Evolutionary conservation across 2,329 filamentous ascomycete species (phyloP), one percentile per base, ranked within the genome.

Genomic region (Atkinsonella hypoxylon): DNA sequence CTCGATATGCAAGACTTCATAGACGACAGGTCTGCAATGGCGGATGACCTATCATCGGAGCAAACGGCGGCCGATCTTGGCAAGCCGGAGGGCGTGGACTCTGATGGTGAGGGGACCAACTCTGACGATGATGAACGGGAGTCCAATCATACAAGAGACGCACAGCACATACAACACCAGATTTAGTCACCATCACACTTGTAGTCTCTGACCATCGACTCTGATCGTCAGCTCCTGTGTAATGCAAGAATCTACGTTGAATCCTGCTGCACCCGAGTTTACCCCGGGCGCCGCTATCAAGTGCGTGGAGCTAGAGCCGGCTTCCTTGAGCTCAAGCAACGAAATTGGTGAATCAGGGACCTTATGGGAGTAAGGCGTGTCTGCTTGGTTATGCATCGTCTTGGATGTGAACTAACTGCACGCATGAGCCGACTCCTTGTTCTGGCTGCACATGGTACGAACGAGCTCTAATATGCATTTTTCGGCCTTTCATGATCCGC

Each of bases 211-310:
- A 4, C 22, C 22, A 26, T 26, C 9, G 34, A 8, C 22, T 30
- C 41, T 66, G 66, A 70, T 66, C 67, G 69, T 72, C 64, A 73
- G 64, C 22, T 61, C 36, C 32, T 39, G 64, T 60, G 64, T 57
- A 53, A 59, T 65, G 57, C 64, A 79, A 75, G 72, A 67, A 63
- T 74, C 69, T 54, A 76, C 68, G 59, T 64, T 80, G 57, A 80
- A 81, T 62, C 77, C 77, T 32, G 67, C 71, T 57, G 77, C 77
- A 30, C 71, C 74, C 43, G 71, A 73, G 49, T 81, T 81, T 54
- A 79, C 75, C 1, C 77, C 77, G n/a, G n/a, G n/a, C n/a, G n/a
- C n/a, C n/a, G n/a, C n/a, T n/a, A n/a, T n/a, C n/a, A n/a, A n/a
- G 22, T 26, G 22, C 22, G 22, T 6, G 22, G 22, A 26, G 22